Evolutionary conservation across 192 early-diverging fungal species (phyloP).

Genomic region (Podila epigama): DNA sequence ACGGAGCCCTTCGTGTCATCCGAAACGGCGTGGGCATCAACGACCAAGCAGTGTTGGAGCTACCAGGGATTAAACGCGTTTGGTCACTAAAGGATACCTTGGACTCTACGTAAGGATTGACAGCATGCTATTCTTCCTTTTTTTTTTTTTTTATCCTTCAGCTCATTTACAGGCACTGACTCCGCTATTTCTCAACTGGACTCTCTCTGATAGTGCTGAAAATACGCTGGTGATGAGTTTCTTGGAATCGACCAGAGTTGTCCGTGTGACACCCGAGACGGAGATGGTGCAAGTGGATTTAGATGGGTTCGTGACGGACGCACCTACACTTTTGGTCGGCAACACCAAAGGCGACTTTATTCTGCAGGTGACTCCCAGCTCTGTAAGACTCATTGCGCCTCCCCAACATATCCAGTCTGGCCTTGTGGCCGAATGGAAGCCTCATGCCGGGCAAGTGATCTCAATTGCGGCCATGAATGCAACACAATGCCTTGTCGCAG

Average conservation of each 20-base stretch:
- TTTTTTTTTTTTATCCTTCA: background rate
- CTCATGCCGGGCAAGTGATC: slow-evolving; percentile 52
- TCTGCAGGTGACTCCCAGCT: slow-evolving; percentile 57
- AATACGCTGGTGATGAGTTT: slow-evolving; percentile 69
- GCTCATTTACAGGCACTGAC: no score
- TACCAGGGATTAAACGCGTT: slow-evolving; percentile 72
- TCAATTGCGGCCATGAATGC: slow-evolving; percentile 64
- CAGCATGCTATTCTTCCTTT: background rate
- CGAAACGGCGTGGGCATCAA: slow-evolving; percentile 89
- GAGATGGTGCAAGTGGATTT: slow-evolving; percentile 58
- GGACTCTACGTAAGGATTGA: slow-evolving; percentile 50
- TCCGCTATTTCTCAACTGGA: no score
- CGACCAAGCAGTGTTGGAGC: slow-evolving; percentile 61
- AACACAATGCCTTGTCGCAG: slow-evolving; percentile 63
- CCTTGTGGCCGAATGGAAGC: slow-evolving; percentile 59
- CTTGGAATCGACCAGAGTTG: slow-evolving; percentile 65
- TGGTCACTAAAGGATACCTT: slow-evolving; percentile 71
- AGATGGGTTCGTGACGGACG: slow-evolving; percentile 35
- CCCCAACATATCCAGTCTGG: slow-evolving; percentile 46
- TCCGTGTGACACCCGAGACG: slow-evolving; percentile 51
- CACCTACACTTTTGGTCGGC: slow-evolving; percentile 19
- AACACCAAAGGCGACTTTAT: slow-evolving; percentile 26
- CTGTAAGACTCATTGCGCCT: slow-evolving; percentile 57
- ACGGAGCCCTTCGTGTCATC: slow-evolving; percentile 82
- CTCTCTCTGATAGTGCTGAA: slow-evolving; percentile 3